Evolutionary conservation across 805 yeast species (phyloP).

Genomic region (Candida cerambycidarum): DNA sequence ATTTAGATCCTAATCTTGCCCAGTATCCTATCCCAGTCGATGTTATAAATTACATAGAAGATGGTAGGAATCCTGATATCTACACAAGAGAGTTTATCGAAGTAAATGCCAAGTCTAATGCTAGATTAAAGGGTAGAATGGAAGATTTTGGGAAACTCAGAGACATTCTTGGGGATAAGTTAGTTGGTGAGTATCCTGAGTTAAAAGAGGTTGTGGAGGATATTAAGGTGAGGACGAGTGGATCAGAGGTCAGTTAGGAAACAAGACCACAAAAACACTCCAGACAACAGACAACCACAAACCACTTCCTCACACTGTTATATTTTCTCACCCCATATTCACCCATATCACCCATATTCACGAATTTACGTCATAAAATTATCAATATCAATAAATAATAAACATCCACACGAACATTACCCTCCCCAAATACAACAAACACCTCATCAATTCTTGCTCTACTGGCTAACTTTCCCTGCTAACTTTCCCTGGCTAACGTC

Average conservation of each 20-base stretch:
- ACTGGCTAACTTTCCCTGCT: no score
- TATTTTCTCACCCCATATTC: no score
- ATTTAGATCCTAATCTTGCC: constrained; percentile 30
- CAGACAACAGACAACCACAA: no score
- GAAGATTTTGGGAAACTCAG: constrained; percentile 63
- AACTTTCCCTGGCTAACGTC: neutral
- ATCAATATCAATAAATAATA: neutral
- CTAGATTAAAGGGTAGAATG: constrained; percentile 82
- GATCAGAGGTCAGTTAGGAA: no score
- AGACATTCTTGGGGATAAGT: constrained; percentile 64
- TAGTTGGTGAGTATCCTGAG: constrained; percentile 78
- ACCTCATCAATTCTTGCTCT: no score
- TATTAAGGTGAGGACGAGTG: constrained; percentile 48
- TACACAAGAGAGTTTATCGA: constrained; percentile 96
- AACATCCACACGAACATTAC: neutral
- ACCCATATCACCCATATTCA: neutral
- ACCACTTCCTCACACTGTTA: no score
- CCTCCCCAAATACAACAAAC: no score
- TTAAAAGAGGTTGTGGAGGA: constrained; percentile 56
- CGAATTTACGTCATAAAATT: neutral
- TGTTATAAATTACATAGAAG: constrained; percentile 88
- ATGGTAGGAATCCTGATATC: constrained; percentile 95
- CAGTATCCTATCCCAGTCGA: constrained; percentile 68
- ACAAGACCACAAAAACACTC: no score
- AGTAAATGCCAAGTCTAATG: constrained; percentile 86